Evolutionary conservation across 1,284 basidiomycete species (phyloP), one percentile per base, ranked within the genome.

Genomic region (Xerocomus nothofagi): DNA sequence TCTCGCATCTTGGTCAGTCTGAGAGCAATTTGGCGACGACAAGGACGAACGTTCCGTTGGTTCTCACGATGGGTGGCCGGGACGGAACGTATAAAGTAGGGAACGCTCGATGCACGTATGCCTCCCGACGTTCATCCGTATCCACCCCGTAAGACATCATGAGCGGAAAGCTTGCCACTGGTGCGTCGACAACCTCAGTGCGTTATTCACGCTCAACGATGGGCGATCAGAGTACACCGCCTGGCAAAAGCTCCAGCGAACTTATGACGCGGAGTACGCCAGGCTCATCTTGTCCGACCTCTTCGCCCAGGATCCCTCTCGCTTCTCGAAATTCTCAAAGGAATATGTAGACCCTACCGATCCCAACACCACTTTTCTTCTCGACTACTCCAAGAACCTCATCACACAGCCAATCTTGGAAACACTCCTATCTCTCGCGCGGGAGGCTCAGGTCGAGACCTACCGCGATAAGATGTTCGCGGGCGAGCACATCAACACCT

Each of bases 361-460:
- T 41, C 79, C 86, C 29, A 77, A 82, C 55, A 86, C 88, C 50
- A 86, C 87, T 47, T 81, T 99, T 73, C 81, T 99, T 54, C 80
- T 98, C 65, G 96, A 99, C 74, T 97, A 90, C 75, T 96, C 93
- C 66, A 99, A 99, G 77, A 98, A 99, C 74, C 74, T 98, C 56
- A 82, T 98, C 78, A 93, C 91, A 54, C 78, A 93, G 61, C 84
- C 91, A 55, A 84, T 98, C 69, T 80, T 93, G 54, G 72, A 78
- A 17, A 76, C 81, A 15, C 84, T 98, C 47, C 78, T 98, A 60
- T 73, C 79, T 26, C 86, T 98, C 53, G 91, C 86, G 21, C 80
- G 84, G 54, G 93, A 98, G 73, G 93, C 94, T 26, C 72, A 84
- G 50, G 84, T 99, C 54, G 92, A 97, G 79, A 68, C 79, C 44